Evolutionary conservation across 192 early-diverging fungal genomes (phyloP).

Genomic region (Phycomyces nitens): DNA sequence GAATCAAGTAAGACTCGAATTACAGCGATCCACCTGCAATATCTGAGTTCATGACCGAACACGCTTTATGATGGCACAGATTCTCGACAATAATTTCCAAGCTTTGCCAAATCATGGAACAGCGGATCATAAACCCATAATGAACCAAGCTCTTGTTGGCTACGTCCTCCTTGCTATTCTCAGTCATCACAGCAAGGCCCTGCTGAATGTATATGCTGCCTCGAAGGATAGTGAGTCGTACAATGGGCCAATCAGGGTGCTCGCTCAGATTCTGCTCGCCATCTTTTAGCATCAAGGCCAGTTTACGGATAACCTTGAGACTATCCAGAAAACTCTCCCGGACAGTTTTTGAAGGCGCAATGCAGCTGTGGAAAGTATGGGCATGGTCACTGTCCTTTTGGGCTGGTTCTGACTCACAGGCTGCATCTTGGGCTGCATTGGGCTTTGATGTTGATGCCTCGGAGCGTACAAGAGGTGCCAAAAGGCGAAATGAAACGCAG

Average conservation of each 20-base stretch:
- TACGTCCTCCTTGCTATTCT: not conserved
- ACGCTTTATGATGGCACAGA: slow-evolving; percentile 4
- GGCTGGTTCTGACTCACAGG: not conserved
- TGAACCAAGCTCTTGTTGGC: not conserved
- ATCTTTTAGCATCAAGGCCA: slow-evolving; percentile 6
- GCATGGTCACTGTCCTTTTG: not conserved
- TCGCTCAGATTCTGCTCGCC: slow-evolving; percentile 1
- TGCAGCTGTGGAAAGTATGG: not conserved
- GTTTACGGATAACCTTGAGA: slow-evolving; percentile 7
- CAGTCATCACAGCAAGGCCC: not conserved
- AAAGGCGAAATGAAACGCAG: slow-evolving; percentile 7
- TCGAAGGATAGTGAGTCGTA: not conserved
- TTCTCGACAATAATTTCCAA: slow-evolving; percentile 7
- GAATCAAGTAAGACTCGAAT: too few relatives aligned
- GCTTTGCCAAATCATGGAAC: slow-evolving; percentile 16
- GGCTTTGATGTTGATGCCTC: not conserved
- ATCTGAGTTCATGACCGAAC: not conserved
- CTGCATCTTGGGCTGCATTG: not conserved
- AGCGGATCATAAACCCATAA: slow-evolving; percentile 17
- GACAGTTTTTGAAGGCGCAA: not conserved
- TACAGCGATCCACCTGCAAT: too few relatives aligned
- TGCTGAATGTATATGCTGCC: not conserved
- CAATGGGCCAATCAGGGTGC: slow-evolving; percentile 10
- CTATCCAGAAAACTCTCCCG: slow-evolving; percentile 10
- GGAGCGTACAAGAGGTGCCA: not conserved